Conservation (phyloP, 1,139 yeast genomes). For the Nakaseomyces nivariensis region DNA sequence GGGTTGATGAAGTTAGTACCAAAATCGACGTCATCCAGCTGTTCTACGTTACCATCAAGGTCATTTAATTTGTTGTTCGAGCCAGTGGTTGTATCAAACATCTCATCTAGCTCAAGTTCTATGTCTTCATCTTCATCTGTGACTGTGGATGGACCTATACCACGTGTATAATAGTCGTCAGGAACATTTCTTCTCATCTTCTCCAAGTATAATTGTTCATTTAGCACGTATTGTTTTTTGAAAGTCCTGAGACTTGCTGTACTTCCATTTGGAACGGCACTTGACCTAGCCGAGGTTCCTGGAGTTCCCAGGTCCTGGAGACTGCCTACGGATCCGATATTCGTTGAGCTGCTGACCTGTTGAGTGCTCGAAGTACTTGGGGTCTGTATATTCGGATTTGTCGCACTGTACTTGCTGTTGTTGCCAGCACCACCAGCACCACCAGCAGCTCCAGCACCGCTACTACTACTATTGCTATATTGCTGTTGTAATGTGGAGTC, state of each 20-base stretch:
- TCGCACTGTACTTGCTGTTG: not conserved
- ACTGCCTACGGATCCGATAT: not conserved
- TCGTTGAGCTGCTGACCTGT: not conserved
- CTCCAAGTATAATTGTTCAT: slow-evolving; percentile 59
- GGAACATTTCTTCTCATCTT: slow-evolving; percentile 52
- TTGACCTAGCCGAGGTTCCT: slow-evolving; percentile 16
- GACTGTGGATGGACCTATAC: slow-evolving; percentile 32
- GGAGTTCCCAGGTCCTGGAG: slow-evolving; percentile 3
- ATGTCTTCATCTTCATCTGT: slow-evolving; percentile 20
- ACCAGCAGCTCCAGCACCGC: too few relatives aligned
- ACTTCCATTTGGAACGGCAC: slow-evolving; percentile 5
- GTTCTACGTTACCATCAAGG: not conserved
- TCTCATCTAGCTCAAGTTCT: slow-evolving; percentile 26
- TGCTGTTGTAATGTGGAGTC: slow-evolving; percentile 5
- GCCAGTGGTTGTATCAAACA: slow-evolving; percentile 16
- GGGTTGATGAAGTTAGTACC: slow-evolving; percentile 19
- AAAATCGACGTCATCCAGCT: slow-evolving; percentile 13
- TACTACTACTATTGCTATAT: not conserved
- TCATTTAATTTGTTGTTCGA: slow-evolving; percentile 12
- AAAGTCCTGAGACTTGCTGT: slow-evolving; percentile 16
- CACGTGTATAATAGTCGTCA: slow-evolving; percentile 64
- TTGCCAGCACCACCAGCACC: too few relatives aligned
- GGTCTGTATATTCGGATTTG: not conserved
- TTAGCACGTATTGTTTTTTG: slow-evolving; percentile 34
- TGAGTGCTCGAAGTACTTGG: not conserved